Percentiles rank a stretch among this genome's conserved stretches.
These are phyloP conservation scores for Aspergillus sp. DNA, from an alignment of 2,329 filamentous ascomycete species.

Conservation along the genomic window DNA sequence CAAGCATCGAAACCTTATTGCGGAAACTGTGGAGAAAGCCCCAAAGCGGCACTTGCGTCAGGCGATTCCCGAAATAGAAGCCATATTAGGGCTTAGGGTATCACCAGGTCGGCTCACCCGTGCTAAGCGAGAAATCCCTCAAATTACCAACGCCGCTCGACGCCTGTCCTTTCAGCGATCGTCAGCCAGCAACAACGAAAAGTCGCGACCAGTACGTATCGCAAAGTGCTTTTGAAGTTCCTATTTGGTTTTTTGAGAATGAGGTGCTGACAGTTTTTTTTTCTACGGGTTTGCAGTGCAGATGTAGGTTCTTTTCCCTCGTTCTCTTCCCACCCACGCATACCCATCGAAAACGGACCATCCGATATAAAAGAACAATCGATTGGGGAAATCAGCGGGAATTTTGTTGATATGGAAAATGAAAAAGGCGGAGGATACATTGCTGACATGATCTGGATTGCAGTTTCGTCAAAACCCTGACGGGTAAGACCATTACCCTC, in stretches of 20 bases:
- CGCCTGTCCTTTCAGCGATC: slow-evolving; percentile 31
- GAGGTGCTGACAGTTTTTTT: slow-evolving; percentile 41
- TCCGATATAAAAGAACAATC: slow-evolving; percentile 11
- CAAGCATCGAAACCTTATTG: background rate
- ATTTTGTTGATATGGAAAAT: background rate
- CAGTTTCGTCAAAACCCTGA: slow-evolving; percentile 99
- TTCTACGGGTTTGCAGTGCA: slow-evolving; percentile 57
- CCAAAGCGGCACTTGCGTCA: slow-evolving; percentile 9
- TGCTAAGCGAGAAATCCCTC: slow-evolving; percentile 38
- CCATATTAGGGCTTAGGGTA: slow-evolving; percentile 35
- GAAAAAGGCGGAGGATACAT: slow-evolving; percentile 7
- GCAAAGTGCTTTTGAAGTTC: slow-evolving; percentile 8
- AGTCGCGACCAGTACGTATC: slow-evolving; percentile 41
- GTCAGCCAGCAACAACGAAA: slow-evolving; percentile 37
- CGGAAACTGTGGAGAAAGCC: slow-evolving; percentile 8
- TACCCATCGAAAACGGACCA: slow-evolving; percentile 3
- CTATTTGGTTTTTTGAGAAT: slow-evolving; percentile 9
- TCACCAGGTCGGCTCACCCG: slow-evolving; percentile 24
- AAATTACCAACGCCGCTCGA: slow-evolving; percentile 31
- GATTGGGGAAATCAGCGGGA: background rate
- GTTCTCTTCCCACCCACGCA: slow-evolving; percentile 14
- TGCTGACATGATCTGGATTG: slow-evolving; percentile 20
- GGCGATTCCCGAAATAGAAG: slow-evolving; percentile 7
- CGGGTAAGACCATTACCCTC: slow-evolving; percentile 99
- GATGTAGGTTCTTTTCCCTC: slow-evolving; percentile 59